Evolutionary conservation across 495 filamentous ascomycete genomes (phyloP).

Genomic region (Terfezia boudieri): DNA sequence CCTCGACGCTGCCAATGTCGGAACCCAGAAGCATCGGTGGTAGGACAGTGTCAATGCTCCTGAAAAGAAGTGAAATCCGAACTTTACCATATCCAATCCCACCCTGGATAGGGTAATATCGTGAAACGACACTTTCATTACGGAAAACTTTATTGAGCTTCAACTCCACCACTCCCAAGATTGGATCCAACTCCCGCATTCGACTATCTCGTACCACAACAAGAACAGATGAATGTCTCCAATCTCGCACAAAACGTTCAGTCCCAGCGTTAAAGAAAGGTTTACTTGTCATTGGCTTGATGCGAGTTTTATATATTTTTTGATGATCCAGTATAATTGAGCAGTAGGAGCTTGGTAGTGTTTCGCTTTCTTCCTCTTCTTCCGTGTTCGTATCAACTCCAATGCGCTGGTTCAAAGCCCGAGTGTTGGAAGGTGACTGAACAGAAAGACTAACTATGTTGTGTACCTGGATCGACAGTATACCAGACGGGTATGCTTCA

Average conservation of each 20-base stretch:
- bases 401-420: conserved; percentile 18
- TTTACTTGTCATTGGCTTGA: conserved; percentile 53
- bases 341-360: conserved; percentile 43
- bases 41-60: conserved; percentile 37
- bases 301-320: conserved; percentile 46
- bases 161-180: conserved; percentile 45
- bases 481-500: conserved; percentile 32
- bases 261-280: conserved; percentile 64
- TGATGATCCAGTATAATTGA: conserved; percentile 47
- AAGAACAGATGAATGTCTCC: conserved; percentile 38
- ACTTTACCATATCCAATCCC: conserved; percentile 48
- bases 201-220: conserved; percentile 41
- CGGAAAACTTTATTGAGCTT: conserved; percentile 34
- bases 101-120: conserved; percentile 35
- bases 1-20: conserved; percentile 43
- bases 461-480: conserved; percentile 48
- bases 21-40: conserved; percentile 35
- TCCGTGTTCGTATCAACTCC: conserved; percentile 24
- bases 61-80: conserved; percentile 44
- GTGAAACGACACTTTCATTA: conserved; percentile 34
- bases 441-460: conserved; percentile 48
- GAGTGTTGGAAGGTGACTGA: conserved; percentile 23
- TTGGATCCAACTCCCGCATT: conserved; percentile 40
- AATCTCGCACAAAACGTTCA: conserved; percentile 47
- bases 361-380: conserved; percentile 35